Conservation (phyloP, 306 rosid species). For the Astragalus membranaceus region DNA sequence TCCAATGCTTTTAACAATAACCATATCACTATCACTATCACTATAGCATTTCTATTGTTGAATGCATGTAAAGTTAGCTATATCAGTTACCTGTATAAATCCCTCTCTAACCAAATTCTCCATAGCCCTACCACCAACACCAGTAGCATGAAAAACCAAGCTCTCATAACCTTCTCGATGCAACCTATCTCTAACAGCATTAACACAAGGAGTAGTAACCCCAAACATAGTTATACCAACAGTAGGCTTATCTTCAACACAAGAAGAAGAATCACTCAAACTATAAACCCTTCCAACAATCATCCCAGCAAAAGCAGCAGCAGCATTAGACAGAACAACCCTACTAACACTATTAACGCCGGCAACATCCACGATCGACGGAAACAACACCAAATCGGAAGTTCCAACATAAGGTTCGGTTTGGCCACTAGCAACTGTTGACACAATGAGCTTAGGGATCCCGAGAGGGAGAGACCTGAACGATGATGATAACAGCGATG, state of each 20-base stretch:
- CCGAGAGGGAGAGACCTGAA: conserved; percentile 69
- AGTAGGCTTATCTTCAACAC: conserved; percentile 43
- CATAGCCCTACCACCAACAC: conserved; percentile 97
- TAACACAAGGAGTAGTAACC: conserved; percentile 79
- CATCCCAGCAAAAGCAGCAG: conserved; percentile 91
- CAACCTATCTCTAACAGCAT: conserved; percentile 62
- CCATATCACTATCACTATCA: neutral
- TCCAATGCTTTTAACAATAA: neutral
- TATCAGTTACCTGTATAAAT: conserved; percentile 62
- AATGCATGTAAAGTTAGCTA: neutral
- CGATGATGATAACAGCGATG: conserved; percentile 60
- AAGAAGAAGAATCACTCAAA: conserved; percentile 25
- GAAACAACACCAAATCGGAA: conserved; percentile 66
- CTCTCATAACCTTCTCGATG: conserved; percentile 66
- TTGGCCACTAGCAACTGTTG: conserved; percentile 88
- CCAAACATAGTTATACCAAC: conserved; percentile 92
- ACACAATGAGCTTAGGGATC: conserved; percentile 73
- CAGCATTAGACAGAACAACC: conserved; percentile 60
- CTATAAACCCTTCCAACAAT: conserved; percentile 58
- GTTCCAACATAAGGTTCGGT: conserved; percentile 77
- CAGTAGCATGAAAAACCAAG: conserved; percentile 89
- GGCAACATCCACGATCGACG: conserved; percentile 72
- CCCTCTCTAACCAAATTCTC: conserved; percentile 83
- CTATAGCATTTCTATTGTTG: neutral
- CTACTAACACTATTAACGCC: conserved; percentile 82